phyloP scores from a whole-genome alignment of 2,329 filamentous ascomycete species.

The Thielaviopsis populi region DNA sequence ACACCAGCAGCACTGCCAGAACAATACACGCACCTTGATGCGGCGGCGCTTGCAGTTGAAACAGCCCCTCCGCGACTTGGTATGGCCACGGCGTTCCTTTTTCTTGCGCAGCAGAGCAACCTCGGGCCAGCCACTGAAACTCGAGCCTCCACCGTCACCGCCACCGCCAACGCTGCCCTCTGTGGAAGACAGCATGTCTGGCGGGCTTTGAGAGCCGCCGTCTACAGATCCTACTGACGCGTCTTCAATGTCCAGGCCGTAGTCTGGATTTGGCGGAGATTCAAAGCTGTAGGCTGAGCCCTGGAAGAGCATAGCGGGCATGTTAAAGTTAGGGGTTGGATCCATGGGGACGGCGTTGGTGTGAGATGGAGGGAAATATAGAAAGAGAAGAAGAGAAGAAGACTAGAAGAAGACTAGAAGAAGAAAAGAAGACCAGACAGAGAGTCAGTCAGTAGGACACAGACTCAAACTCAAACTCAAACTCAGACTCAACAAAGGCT shows the following conservation, averaged over 20 bases:
- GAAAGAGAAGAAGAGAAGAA: background rate
- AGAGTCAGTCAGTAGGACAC: background rate
- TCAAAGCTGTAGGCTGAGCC: constrained; percentile 9
- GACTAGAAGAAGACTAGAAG: background rate
- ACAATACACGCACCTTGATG: constrained; percentile 44
- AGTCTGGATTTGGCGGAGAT: constrained; percentile 6
- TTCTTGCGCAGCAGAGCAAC: constrained; percentile 8
- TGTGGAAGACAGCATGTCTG: constrained; percentile 2
- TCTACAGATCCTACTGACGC: constrained; percentile 12
- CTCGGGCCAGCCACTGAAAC: background rate
- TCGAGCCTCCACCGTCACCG: background rate
- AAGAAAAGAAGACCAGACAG: background rate
- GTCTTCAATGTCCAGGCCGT: constrained; percentile 13
- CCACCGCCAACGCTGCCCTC: background rate
- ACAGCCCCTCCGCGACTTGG: constrained; percentile 50
- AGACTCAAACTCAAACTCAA: too few species aligned
- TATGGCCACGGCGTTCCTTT: constrained; percentile 44
- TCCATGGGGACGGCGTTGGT: constrained; percentile 2
- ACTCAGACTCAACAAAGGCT: background rate
- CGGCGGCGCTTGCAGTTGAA: constrained; percentile 52
- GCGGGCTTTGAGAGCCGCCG: constrained; percentile 11
- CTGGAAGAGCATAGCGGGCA: constrained; percentile 11
- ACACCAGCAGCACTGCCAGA: too few species aligned
- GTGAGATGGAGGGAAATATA: background rate
- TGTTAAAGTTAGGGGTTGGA: constrained; percentile 8